Percentiles rank a stretch among this genome's conserved stretches.
Conservation (phyloP, 164 flowering plant genomes). For the Chloranthus sessilifolius region DNA sequence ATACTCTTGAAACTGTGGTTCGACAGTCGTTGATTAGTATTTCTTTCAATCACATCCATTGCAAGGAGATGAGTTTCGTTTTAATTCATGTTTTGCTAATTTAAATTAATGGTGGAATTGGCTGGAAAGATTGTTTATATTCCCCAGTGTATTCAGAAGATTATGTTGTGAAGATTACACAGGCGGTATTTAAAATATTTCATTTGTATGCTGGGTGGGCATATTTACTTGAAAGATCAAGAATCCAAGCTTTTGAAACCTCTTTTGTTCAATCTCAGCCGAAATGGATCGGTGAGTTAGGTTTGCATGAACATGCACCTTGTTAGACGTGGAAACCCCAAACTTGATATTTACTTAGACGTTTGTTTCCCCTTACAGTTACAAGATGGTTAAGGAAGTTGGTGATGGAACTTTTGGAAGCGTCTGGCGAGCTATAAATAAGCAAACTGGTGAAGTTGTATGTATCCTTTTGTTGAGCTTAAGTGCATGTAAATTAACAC, state of each 20-base stretch:
- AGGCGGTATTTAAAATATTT: constrained; percentile 18
- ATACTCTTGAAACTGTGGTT: constrained; percentile 11
- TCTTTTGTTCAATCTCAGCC: constrained; percentile 11
- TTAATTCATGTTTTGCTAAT: constrained; percentile 13
- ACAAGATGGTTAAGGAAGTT: constrained; percentile 90
- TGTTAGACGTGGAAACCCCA: too few relatives aligned
- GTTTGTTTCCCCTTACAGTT: constrained; percentile 41
- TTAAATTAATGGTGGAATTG: constrained; percentile 39
- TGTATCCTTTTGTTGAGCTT: too few relatives aligned
- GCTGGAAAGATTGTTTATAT: constrained; percentile 22
- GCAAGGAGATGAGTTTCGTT: constrained; percentile 15
- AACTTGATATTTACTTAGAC: too few relatives aligned
- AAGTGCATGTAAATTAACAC: too few relatives aligned
- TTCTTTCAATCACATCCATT: constrained; percentile 42
- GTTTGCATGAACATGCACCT: too few relatives aligned
- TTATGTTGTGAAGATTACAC: constrained; percentile 12
- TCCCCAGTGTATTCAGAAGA: constrained; percentile 13
- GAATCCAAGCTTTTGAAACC: constrained; percentile 17
- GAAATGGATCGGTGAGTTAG: constrained; percentile 88
- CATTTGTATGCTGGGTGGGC: constrained; percentile 8
- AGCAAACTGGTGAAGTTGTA: constrained; percentile 93
- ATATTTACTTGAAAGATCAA: constrained; percentile 31
- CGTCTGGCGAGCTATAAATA: constrained; percentile 94
- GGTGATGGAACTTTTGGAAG: constrained; percentile 98
- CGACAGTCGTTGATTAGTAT: constrained; percentile 30